Base-by-base conservation (phyloP, 176 grass and related monocot genomes). In the Leersia perrieri region DNA sequence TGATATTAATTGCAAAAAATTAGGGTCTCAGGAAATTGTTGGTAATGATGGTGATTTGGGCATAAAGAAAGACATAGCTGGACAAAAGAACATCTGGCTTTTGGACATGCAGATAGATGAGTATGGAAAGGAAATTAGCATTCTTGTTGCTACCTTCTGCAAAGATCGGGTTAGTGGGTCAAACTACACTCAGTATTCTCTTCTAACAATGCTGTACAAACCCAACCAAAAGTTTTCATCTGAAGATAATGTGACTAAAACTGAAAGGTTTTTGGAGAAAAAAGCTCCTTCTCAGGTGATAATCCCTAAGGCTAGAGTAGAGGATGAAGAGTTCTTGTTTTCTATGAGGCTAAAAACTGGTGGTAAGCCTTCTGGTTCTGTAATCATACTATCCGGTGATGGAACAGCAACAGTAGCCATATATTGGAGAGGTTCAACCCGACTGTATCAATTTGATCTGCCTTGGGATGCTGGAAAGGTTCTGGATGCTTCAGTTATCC, bases 111-210 rank as follows among this genome's bases (percentile, higher is more conserved):
- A 98, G 64, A 72, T 95, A 83, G 92, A 93, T 77, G 88, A 91
- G 34, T 65, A 61, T 75, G 95, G 88, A 34, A 98, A 85, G 73
- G 95, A 98, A 78, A 85, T 95, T 66, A 84, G 39, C 79, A 89
- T 98, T 84, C 92, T 98, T 84, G 90, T 98, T 90, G 95, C 95
- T 91, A 98, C 92, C 64, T 93, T 92, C 22, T 98, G 92, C 81
- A 98, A 98, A 90, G 95, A 98, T 89, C 90, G 95, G 73, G 90
- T 90, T 27, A 98, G 92, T 66, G 94, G 95, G 76, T 98, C 95
- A 89, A 98, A 84, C 70, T 98, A 93, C 73, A 95, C 88, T 32
- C 92, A 95, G 23, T 98, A 95, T 88, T 98, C 90, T 68, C 92
- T 98, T 87, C 79, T 98, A 35, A 95, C 90, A 30, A 98, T 98